Evolutionary conservation across 345 rosid species (phyloP).

Genomic region (Erodium maritimum): DNA sequence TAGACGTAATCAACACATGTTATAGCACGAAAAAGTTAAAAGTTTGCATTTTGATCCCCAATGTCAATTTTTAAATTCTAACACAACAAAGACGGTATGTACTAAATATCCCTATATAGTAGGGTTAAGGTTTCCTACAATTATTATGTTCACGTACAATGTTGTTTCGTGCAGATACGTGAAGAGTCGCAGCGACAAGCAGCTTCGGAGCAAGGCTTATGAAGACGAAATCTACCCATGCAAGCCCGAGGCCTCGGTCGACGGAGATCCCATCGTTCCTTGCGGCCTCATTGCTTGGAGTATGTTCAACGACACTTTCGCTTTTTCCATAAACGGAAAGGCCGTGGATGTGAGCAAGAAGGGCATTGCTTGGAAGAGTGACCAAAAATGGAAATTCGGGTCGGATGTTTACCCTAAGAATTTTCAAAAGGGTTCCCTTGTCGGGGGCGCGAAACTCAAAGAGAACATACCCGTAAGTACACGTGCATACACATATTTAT

Average conservation of each 20-base stretch:
- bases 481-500: background rate
- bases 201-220: constrained; percentile 21
- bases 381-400: constrained; percentile 29
- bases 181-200: constrained; percentile 47
- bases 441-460: constrained; percentile 34
- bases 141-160: no score
- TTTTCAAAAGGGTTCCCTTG: constrained; percentile 25
- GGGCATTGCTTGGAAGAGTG: constrained; percentile 34
- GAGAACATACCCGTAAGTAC: constrained; percentile 20
- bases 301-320: constrained; percentile 35
- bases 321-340: constrained; percentile 16
- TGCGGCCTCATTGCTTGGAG: constrained; percentile 46
- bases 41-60: no score
- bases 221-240: constrained; percentile 21
- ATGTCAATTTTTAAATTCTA: no score
- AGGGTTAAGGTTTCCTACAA: no score
- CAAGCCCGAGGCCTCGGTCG: constrained; percentile 30
- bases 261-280: constrained; percentile 24
- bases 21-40: no score
- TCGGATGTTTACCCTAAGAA: constrained; percentile 37
- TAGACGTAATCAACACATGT: no score
- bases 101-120: no score
- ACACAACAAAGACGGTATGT: no score
- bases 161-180: constrained; percentile 37
- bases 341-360: constrained; percentile 20